These are phyloP conservation scores for Globisporangium solare DNA, from an alignment of 352 stramenopile species.

Conservation along the genomic window DNA sequence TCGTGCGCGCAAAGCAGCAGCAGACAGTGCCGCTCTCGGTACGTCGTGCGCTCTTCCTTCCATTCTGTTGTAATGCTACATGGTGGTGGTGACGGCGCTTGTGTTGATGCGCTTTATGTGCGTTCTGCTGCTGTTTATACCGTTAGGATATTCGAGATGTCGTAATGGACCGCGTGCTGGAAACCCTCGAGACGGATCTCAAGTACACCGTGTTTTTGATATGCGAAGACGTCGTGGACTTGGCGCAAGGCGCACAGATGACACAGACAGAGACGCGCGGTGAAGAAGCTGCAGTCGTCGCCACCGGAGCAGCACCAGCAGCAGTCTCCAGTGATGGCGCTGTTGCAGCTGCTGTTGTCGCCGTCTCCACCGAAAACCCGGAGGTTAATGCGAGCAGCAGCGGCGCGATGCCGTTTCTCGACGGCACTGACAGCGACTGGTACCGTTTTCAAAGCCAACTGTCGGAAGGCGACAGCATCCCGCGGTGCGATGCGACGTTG, in stretches of 20 bases:
- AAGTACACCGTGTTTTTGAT: conserved; percentile 66
- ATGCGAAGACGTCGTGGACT: conserved; percentile 64
- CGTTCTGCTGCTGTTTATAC: background rate
- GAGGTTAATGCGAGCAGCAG: background rate
- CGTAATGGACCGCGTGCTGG: conserved; percentile 61
- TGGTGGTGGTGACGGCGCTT: background rate
- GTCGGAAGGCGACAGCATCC: conserved; percentile 73
- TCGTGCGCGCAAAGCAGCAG: conserved; percentile 28
- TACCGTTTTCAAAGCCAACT: conserved; percentile 49
- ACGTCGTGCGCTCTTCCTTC: conserved; percentile 11
- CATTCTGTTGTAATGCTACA: background rate
- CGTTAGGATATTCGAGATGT: conserved; percentile 57
- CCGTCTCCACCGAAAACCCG: background rate
- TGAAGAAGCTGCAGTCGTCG: conserved; percentile 4
- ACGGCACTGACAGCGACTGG: conserved; percentile 24
- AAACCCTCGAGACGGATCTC: conserved; percentile 46
- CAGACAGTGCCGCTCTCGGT: conserved; percentile 44
- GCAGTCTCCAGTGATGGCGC: background rate
- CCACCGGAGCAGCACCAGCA: background rate
- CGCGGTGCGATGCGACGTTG: conserved; percentile 63
- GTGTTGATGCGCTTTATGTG: background rate
- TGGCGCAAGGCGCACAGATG: conserved; percentile 15
- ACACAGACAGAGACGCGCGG: background rate
- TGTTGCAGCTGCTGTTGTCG: background rate
- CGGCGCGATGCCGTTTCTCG: conserved; percentile 28